phyloP scores from a whole-genome alignment of 2,329 filamentous ascomycete genomes.

The Colletotrichum sp. region DNA sequence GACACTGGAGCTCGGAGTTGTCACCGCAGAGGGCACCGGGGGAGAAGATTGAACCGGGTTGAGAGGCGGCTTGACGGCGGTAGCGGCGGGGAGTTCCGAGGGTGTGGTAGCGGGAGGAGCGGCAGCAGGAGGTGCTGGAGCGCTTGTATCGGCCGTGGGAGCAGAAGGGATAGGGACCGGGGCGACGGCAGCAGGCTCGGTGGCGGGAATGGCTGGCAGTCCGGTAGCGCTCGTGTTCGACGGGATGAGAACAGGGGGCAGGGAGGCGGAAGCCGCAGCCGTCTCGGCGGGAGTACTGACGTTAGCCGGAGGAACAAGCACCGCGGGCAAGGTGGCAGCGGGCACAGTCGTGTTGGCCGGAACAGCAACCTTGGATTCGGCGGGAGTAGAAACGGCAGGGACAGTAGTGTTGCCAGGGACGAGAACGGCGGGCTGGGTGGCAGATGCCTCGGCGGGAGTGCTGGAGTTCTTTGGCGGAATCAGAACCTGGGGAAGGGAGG shows the following conservation, averaged over 20 bases:
- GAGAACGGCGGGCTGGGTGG: neutral
- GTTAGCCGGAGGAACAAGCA: neutral
- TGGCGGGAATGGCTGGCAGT: neutral
- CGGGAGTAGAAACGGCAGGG: neutral
- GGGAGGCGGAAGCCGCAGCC: neutral
- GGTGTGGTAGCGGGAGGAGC: neutral
- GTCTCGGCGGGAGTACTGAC: neutral
- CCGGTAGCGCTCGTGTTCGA: neutral
- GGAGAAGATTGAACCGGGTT: neutral
- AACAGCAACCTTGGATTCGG: neutral
- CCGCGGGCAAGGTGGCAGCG: neutral
- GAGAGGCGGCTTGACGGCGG: neutral
- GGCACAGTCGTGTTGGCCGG: neutral
- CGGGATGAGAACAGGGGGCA: neutral
- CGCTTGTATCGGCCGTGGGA: neutral
- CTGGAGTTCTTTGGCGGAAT: neutral
- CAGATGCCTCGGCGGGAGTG: neutral
- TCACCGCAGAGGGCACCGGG: neutral
- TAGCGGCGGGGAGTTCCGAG: neutral
- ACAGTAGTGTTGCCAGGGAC: neutral
- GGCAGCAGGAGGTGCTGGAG: neutral
- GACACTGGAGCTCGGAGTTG: neutral
- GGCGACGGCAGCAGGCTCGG: neutral
- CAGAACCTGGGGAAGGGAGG: neutral
- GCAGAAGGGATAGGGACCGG: neutral